Evolutionary conservation across 805 yeast species (phyloP), one percentile per base, ranked within the genome.

Genomic region (Barnettozyma salicaria): DNA sequence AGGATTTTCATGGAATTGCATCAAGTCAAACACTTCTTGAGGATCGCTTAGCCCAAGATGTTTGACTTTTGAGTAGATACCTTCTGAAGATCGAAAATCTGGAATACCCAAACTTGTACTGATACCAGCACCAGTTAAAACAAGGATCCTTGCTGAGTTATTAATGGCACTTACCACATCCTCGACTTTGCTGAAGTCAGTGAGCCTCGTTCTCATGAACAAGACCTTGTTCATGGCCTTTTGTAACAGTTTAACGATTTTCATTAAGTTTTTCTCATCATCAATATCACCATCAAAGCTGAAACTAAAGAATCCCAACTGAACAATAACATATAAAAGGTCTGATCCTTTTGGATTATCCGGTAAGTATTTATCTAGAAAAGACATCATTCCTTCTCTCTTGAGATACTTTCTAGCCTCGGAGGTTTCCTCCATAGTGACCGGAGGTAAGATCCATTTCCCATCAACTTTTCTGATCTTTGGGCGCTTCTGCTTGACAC

Each of bases 81-180:
- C 97, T 45, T 79, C 70, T n/a, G 85, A 77, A 0, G 96, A 86
- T 55, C 97, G 71, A 61, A 88, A 87, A 61, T 87, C 96, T 0
- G 96, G 96, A 37, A 87, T 88, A 7, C 96, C 96, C 37, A 87
- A 61, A 2, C 87, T 76, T 3, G 96, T 87, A 24, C 94, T 83
- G 37, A 88, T 86, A 18, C 97, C 97, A 0, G 97, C 97, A 12
- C 97, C 97, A 0, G 96, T 85, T 17, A 88, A 57, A 1, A 88
- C 88, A 41, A 89, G 52, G 9, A 88, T 69, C 27, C 75, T 79
- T 11, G 68, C 53, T 0, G 92, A 74, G 6, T 61, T 62, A n/a
- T 64, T 46, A 17, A 89, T 64, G 25, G 72, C 70, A 2, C 63
- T 65, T 2, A 74, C 58, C 2, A 81, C 75, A 42, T 78, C 76